Base-by-base conservation (phyloP, 176 grass and related monocot genomes). In the Musa schizocarpa region DNA sequence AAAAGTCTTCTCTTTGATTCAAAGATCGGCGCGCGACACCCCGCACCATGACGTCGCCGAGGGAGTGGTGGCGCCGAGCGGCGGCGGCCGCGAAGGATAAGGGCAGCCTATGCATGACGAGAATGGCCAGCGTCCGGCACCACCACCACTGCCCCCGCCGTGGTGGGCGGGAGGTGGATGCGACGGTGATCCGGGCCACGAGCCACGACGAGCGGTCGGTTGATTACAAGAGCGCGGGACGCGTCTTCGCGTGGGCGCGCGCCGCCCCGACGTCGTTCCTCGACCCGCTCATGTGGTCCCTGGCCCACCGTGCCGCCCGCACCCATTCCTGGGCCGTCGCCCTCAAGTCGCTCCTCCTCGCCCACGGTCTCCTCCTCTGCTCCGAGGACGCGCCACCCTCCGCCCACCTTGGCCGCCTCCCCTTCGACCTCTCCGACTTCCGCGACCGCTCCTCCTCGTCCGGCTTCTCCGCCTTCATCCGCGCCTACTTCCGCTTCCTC, bases 341-440 rank as follows among this genome's bases (percentile, higher is more conserved):
- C 52, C 84, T 99, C 75, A 99, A 99, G 83, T 80, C 84, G 25
- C 84, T 99, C n/a, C 87, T 99, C 86, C 88, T 99, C 58, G 87
- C 86, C 69, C 95, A 94, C 61, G 90, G 95, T 29, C 82, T 99
- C 62, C 82, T 94, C 56, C 87, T 94, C 34, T 82, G 90, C 11
- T 88, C 86, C 14, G 83, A 92, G 81, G 74, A 71, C 22, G 74
- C 76, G 50, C 84, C 86, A 0, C 72, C 57, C 20, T 23, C 75
- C 1, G 54, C 34, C 65, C 76, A 74, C 71, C 81, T 92, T 4
- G 90, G 88, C 12, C 88, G 90, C 64, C 84, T 99, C 51, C 90
- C 90, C 0, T 99, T 99, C 73, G 95, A 99, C 74, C 89, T 94
- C 80, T 89, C 88, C 20, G 95, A 99, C 49, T 94, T 99, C 78